Conservation (phyloP, 1,139 yeast species). For the Geotrichum cucujoidarum region DNA sequence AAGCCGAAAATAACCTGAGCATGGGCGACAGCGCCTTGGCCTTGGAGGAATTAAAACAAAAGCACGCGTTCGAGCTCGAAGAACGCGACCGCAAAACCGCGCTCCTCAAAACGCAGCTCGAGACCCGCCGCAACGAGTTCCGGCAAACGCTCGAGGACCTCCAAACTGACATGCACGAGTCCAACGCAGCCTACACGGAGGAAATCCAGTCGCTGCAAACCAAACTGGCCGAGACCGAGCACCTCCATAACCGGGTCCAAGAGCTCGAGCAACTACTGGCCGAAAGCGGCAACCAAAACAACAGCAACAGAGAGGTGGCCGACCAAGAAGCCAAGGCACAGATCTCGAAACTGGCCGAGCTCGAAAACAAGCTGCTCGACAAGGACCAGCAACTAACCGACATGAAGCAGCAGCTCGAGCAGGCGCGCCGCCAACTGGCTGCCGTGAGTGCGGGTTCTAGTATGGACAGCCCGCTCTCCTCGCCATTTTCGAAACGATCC, state of each 20-base stretch:
- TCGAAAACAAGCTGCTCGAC: slow-evolving; percentile 35
- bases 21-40: slow-evolving; percentile 11
- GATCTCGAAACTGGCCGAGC: slow-evolving; percentile 31
- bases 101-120: slow-evolving; percentile 29
- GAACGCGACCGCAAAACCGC: slow-evolving; percentile 31
- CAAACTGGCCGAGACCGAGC: slow-evolving; percentile 27
- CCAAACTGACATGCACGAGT: slow-evolving; percentile 32
- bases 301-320: slow-evolving; percentile 19
- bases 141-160: slow-evolving; percentile 32
- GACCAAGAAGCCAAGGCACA: slow-evolving; percentile 31
- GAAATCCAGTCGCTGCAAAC: slow-evolving; percentile 29
- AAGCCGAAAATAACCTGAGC: background rate
- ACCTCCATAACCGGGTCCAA: slow-evolving; percentile 23
- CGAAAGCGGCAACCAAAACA: slow-evolving; percentile 22
- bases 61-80: slow-evolving; percentile 16
- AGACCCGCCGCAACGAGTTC: slow-evolving; percentile 35
- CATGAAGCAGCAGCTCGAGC: slow-evolving; percentile 30
- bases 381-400: slow-evolving; percentile 32
- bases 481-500: slow-evolving; percentile 3
- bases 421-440: slow-evolving; percentile 23
- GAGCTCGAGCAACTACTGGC: slow-evolving; percentile 28
- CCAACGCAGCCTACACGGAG: slow-evolving; percentile 27
- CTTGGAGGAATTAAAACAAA: slow-evolving; percentile 7
- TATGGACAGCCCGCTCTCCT: background rate
- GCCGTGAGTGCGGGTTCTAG: background rate